Evolutionary conservation across 2,329 filamentous ascomycete genomes (phyloP), one percentile per base, ranked within the genome.

Genomic region (Arthrobotrys sphaeroides): DNA sequence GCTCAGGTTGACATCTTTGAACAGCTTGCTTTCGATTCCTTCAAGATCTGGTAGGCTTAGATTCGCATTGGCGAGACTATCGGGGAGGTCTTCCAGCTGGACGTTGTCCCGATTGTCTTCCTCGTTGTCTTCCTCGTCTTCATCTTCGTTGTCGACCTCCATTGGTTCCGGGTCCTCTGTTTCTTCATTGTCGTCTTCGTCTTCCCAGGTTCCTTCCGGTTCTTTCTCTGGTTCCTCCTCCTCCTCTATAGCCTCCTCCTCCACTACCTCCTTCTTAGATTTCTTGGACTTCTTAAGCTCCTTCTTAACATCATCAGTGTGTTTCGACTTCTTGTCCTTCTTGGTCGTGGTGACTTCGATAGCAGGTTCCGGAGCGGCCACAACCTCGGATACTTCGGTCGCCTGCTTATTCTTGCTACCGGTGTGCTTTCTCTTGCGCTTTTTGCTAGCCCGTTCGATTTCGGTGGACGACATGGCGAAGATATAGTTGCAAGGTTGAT

Each of bases 1-100:
- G 0, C 92, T 95, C 9, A 99, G 87, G 65, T 91, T 91, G 77
- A 99, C 85, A 78, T 98, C 91, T 33, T 88, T 84, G 81, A 97
- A 97, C 60, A 89, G 88, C 80, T 90, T 85, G 20, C 90, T 89
- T 68, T 90, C 87, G 10, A 31, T 53, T 57, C 83, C 84, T 61
- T 87, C 87, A 28, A 88, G 86, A 28, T 85, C 85, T 1, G 89
- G 89, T 59, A 89, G 82, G 10, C 85, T 55, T 36, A 69, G 28
- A 22, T 82, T 81, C 74, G 82, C 79, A 7, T 86, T 86, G n/a
- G 55, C 70, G 3, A 74, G 43, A 13, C 70, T 47, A 9, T 74
- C 70, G 1, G 87, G 86, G 7, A 89, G 83, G 67, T 87, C 87
- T 24, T 81, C 45, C 13, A 74, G 36, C 16, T 57, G 61, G 16